These are phyloP conservation scores for Emmonsia crescens DNA, from an alignment of 2,329 filamentous ascomycete genomes.

Conservation along the genomic window DNA sequence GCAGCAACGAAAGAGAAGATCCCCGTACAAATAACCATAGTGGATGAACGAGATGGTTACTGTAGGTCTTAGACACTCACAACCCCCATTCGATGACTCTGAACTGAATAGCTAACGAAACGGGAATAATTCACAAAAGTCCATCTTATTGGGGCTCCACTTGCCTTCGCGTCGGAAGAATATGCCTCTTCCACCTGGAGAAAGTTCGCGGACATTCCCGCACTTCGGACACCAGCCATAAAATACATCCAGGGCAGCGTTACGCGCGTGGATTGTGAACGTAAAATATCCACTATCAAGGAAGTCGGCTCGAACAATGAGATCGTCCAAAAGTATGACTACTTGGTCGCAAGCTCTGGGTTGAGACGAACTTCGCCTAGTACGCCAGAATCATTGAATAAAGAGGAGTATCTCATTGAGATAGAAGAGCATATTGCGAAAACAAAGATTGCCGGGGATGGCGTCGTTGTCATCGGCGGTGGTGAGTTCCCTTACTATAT, in stretches of 20 bases:
- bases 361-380: conserved; percentile 60
- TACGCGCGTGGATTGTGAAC: conserved; percentile 46
- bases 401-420: conserved; percentile 54
- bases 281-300: conserved; percentile 49
- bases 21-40: conserved; percentile 55
- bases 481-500: conserved; percentile 26
- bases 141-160: conserved; percentile 64
- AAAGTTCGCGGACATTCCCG: conserved; percentile 55
- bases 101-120: background rate
- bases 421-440: conserved; percentile 48
- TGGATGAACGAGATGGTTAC: conserved; percentile 65
- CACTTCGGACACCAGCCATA: conserved; percentile 53
- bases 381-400: conserved; percentile 55
- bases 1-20: conserved; percentile 29
- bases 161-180: conserved; percentile 54
- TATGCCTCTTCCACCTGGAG: conserved; percentile 62
- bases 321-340: conserved; percentile 50
- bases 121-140: conserved; percentile 40
- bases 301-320: conserved; percentile 37
- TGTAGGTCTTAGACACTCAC: conserved; percentile 46
- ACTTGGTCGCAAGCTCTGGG: conserved; percentile 61
- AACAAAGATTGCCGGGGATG: conserved; percentile 43
- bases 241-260: conserved; percentile 57
- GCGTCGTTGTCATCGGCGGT: conserved; percentile 64
- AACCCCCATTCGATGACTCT: conserved; percentile 1